phyloP scores from a whole-genome alignment of 345 rosid species.

The Noccaea bulbosa region DNA sequence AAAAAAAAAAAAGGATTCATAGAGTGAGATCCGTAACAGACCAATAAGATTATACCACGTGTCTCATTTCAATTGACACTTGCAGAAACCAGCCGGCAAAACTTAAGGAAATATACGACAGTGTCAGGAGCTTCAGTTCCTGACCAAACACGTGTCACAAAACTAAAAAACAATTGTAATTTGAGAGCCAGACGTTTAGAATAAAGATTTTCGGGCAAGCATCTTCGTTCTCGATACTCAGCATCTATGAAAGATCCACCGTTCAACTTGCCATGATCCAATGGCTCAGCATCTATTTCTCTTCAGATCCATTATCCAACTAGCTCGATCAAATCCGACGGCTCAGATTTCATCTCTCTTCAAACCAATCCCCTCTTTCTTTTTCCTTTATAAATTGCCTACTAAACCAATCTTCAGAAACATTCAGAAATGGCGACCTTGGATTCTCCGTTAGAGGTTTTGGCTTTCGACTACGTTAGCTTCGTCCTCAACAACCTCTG shows the following conservation, averaged over 20 bases:
- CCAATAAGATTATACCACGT: neutral
- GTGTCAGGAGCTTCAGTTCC: slow-evolving; percentile 22
- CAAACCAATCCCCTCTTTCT: slow-evolving; percentile 21
- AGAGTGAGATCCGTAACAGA: neutral
- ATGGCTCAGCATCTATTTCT: slow-evolving; percentile 37
- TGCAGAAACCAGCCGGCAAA: slow-evolving; percentile 21
- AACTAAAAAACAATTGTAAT: neutral
- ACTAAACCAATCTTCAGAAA: slow-evolving; percentile 2
- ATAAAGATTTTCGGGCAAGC: slow-evolving; percentile 22
- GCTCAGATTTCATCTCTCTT: slow-evolving; percentile 18
- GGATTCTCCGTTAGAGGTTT: slow-evolving; percentile 44
- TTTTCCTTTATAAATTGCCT: neutral
- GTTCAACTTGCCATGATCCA: slow-evolving; percentile 39
- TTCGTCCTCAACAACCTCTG: slow-evolving; percentile 41
- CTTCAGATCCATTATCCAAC: slow-evolving; percentile 25
- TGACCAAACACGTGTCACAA: slow-evolving; percentile 33
- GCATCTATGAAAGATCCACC: slow-evolving; percentile 41
- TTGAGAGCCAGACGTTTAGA: neutral
- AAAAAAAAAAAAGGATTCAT: neutral
- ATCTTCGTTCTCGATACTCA: slow-evolving; percentile 42
- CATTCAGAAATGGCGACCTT: slow-evolving; percentile 38
- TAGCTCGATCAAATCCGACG: slow-evolving; percentile 25
- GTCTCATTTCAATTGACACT: neutral
- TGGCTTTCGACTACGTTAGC: slow-evolving; percentile 28
- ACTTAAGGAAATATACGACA: slow-evolving; percentile 29